Evolutionary conservation across 2,329 filamentous ascomycete genomes (phyloP), one percentile per base, ranked within the genome.

Genomic region (Hirsutella thompsonii): DNA sequence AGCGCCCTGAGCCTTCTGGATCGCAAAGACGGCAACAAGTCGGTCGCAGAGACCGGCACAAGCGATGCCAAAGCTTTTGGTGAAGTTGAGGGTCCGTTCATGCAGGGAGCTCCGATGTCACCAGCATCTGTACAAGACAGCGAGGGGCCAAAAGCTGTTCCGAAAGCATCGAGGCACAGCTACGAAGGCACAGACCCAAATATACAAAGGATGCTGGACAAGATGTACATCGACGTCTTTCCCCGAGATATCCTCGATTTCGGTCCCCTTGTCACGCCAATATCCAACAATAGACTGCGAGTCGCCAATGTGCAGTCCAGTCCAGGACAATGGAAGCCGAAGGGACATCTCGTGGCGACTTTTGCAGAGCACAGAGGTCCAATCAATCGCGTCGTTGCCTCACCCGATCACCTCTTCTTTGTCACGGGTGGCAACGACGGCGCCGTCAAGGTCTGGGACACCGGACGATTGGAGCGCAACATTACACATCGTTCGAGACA

Each of bases 351-450:
- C 8, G 82, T 96, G 18, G 87, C 89, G 2, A 86, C 86, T 1
- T 88, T 96, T 54, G 79, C 84, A 1, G 92, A 98, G 57, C 92
- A 98, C 55, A 79, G 72, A 21, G 86, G 79, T 0, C 76, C 85
- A 8, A 77, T 96, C 47, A 94, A 83, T 53, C 78, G 89, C 9
- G 76, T 96, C 10, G 69, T 83, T 2, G 76, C 87, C 8, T 81
- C 92, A 2, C 87, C 90, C 1, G 92, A 98, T 55, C 90, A 98
- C 57, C 67, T 81, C 4, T 98, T 98, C 63, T 98, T 98, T 60
- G 73, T 95, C 42, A 96, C 92, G 1, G 90, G 81, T 6, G 90
- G 89, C 9, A 86, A 94, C 53, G 92, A 98, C 59, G 86, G 92
- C 3, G 79, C 76, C 6, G 85, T 95, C 42, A 94, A 86, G 55